These are phyloP conservation scores for Ophiobolus disseminans DNA, from an alignment of 2,329 filamentous ascomycete species.

Conservation along the genomic window DNA sequence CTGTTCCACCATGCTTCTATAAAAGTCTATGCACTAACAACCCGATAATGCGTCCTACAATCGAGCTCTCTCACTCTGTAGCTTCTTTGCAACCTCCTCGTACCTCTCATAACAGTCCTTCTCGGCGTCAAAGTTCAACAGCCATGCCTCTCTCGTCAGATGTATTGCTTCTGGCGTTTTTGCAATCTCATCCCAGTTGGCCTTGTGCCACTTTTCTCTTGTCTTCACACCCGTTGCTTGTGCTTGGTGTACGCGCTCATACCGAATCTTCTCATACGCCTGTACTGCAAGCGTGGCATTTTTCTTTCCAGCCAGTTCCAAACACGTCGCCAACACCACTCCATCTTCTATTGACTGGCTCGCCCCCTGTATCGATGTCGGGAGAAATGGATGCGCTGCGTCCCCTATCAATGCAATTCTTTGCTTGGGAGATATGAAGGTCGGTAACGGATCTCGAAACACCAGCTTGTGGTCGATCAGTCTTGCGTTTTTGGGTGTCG, in stretches of 20 bases:
- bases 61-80: constrained; percentile 16
- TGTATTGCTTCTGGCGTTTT: constrained; percentile 39
- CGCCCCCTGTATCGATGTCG: constrained; percentile 61
- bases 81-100: constrained; percentile 19
- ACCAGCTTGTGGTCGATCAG: constrained; percentile 64
- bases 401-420: constrained; percentile 61
- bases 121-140: constrained; percentile 43
- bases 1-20: no score
- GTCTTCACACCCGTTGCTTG: constrained; percentile 39
- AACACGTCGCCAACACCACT: constrained; percentile 34
- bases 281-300: constrained; percentile 31
- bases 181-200: constrained; percentile 36
- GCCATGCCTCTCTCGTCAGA: constrained; percentile 38
- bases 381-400: constrained; percentile 62
- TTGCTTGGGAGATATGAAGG: constrained; percentile 58
- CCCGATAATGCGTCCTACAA: constrained; percentile 9
- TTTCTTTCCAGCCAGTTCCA: constrained; percentile 34
- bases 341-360: constrained; percentile 62
- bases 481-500: constrained; percentile 39
- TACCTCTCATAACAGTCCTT: constrained; percentile 42
- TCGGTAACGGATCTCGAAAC: constrained; percentile 60
- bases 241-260: constrained; percentile 37
- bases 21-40: no score
- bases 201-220: constrained; percentile 40
- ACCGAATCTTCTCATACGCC: constrained; percentile 44